Base-by-base conservation (phyloP, 306 rosid species). In the Acacia acuminata region DNA sequence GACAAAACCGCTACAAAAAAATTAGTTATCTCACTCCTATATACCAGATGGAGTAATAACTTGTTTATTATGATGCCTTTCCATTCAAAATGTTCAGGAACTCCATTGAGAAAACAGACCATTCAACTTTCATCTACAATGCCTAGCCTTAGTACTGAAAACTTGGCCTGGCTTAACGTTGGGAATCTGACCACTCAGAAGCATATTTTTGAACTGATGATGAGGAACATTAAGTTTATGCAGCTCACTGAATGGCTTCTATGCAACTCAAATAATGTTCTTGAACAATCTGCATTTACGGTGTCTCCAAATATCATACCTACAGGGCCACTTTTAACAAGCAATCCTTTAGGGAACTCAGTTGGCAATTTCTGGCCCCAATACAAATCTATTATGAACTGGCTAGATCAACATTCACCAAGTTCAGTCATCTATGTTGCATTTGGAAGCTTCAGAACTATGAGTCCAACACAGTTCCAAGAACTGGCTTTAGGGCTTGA, bases 401-500 rank as follows among this genome's bases (percentile, higher is more conserved):
- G 97, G 94, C 86, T 92, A 14, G 91, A 89, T 70, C 92, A 87
- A 66, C 92, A 90, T 7, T 25, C 81, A 45, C 86, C 92, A 16
- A 0, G 55, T 13, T 91, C 97, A 65, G 92, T 94, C 12, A 86
- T 92, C 75, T 91, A 91, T 82, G 86, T 91, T 65, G 97, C 97
- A 75, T 90, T 91, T 77, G 98, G 94, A 72, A 94, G 98, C 87
- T 72, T 87, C 73, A 88, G 91, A 45, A 84, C 88, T 75, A 83
- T 90, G 43, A 56, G 67, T 73, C 66, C 78, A 10, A 60, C 81
- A 4, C 93, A 91, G 27, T 89, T 94, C 71, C 87, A 88, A 66
- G 97, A 92, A 78, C 61, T 94, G 50, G 88, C 93, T 20, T 68
- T 85, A 8, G 98, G 90, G 24, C 93, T 92, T 50, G 93, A 91